Evolutionary conservation across 2,329 filamentous ascomycete species (phyloP).

Genomic region (Epichloe uncinata): DNA sequence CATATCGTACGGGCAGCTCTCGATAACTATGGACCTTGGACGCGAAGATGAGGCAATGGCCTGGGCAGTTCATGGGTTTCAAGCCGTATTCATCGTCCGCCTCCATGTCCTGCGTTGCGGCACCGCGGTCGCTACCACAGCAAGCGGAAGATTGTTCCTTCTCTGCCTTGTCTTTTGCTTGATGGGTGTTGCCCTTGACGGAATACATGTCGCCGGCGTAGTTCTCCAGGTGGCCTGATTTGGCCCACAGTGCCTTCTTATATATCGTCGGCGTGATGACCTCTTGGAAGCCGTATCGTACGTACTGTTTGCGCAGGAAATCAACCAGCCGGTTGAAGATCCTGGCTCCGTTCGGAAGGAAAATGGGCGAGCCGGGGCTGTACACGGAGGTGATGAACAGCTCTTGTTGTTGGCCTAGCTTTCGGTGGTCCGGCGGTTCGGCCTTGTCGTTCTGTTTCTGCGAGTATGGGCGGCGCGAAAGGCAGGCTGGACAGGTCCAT

Average conservation of each 20-base stretch:
- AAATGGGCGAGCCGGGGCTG: conserved; percentile 75
- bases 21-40: conserved; percentile 61
- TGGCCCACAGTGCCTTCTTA: conserved; percentile 76
- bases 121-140: conserved; percentile 18
- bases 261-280: conserved; percentile 86
- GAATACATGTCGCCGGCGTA: conserved; percentile 90
- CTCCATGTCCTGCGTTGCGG: conserved; percentile 31
- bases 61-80: conserved; percentile 90
- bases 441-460: conserved; percentile 12
- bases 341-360: conserved; percentile 67
- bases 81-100: conserved; percentile 62
- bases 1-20: conserved; percentile 70
- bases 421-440: conserved; percentile 41
- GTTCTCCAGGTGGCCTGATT: conserved; percentile 77
- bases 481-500: conserved; percentile 21
- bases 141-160: conserved; percentile 10
- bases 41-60: conserved; percentile 74
- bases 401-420: conserved; percentile 51
- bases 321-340: conserved; percentile 74
- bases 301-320: conserved; percentile 74
- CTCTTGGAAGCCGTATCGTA: conserved; percentile 74
- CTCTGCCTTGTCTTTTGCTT: neutral
- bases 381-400: conserved; percentile 69
- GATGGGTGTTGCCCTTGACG: conserved; percentile 42
- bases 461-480: conserved; percentile 18